Evolutionary conservation across 495 filamentous ascomycete species (phyloP), one percentile per base, ranked within the genome.

Genomic region (Neurospora tetraspora): DNA sequence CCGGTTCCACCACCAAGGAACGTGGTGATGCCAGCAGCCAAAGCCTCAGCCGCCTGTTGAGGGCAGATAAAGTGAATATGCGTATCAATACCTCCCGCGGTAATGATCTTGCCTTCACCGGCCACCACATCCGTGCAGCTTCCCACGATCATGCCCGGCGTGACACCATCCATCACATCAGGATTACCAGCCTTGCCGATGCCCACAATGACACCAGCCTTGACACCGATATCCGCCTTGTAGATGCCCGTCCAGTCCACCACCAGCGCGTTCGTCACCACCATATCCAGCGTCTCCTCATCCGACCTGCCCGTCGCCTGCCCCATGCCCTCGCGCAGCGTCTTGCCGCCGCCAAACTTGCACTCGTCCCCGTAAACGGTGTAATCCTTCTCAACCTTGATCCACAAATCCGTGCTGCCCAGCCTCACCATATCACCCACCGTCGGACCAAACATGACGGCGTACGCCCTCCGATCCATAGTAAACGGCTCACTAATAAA

Each of bases 11-110:
- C 96, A 65, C 95, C 96, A 3, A 99, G 84, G 85, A 98, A 89
- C 0, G 96, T 94, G 0, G 96, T 99, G 74, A 99, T 88, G 53
- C 96, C 96, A 27, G 94, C 93, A 14, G 94, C 88, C 40, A 98
- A 84, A 10, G 94, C 89, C 77, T 99, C 96, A 59, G 92, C 84
- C 1, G 89, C 93, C 82, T 99, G 96, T 79, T 99, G 96, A 14
- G 96, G 96, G 79, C 95, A 98, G 77, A 99, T 98, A 75, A 96
- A 93, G 79, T 99, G 96, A 73, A 99, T 93, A 80, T 99, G 96
- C 27, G 92, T 90, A 81, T 99, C 96, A 72, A 97, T 88, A 3
- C 92, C 96, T 77, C 96, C 96, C 12, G 94, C 93, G 1, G 96
- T 99, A 34, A 99, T 80, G 73, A 99, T 98, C 83, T 93, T 93